Conservation (phyloP, 306 rosid species). For the Nissolia schottii region DNA sequence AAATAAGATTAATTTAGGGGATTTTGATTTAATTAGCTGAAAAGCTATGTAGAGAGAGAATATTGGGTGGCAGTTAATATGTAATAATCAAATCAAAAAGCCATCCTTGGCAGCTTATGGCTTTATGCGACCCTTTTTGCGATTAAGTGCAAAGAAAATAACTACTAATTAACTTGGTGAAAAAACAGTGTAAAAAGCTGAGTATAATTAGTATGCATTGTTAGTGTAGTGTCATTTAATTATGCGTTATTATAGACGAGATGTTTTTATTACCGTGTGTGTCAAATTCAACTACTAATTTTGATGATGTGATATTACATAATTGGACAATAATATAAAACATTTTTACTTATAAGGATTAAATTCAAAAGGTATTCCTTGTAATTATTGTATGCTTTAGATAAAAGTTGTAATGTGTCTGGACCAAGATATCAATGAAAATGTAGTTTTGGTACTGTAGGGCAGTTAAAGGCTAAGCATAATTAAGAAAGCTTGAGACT, state of each 20-base stretch:
- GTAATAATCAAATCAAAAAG: not conserved
- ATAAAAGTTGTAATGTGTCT: not conserved
- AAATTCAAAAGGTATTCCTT: not conserved
- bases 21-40: not conserved
- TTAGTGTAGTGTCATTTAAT: no score
- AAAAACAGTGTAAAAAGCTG: no score
- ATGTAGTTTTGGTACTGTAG: not conserved
- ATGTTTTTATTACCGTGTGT: no score
- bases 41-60: not conserved
- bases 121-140: not conserved
- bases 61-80: not conserved
- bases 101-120: not conserved
- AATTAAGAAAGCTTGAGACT: no score
- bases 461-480: not conserved
- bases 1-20: not conserved
- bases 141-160: not conserved
- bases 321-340: no score
- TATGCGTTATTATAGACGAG: no score
- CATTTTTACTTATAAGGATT: no score
- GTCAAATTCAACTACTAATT: no score
- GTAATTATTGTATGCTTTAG: not conserved
- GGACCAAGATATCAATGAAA: no score
- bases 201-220: no score
- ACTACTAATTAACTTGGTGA: no score
- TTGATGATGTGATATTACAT: no score